These are phyloP conservation scores for Cladosporium oxysporum DNA, from an alignment of 2,329 filamentous ascomycete species.

Conservation along the genomic window DNA sequence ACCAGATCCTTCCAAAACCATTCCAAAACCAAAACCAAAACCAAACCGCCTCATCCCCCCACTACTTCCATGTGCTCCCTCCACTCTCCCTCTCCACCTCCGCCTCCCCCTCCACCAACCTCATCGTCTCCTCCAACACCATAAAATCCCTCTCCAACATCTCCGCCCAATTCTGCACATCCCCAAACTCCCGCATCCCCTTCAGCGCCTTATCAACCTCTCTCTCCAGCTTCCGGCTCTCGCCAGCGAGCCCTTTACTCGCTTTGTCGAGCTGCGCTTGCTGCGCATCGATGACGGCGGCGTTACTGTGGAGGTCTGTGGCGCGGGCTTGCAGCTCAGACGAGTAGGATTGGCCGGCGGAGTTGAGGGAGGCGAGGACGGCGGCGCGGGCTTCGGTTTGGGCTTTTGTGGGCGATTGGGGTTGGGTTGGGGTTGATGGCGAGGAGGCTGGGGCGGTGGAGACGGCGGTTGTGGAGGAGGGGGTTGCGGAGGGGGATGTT, in stretches of 20 bases:
- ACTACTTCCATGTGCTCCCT: conserved; percentile 32
- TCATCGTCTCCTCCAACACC: conserved; percentile 41
- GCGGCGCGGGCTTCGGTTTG: conserved; percentile 53
- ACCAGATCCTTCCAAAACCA: background rate
- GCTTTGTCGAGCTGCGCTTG: conserved; percentile 52
- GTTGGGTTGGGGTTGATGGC: conserved; percentile 11
- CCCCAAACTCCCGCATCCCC: conserved; percentile 74
- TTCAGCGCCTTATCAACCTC: conserved; percentile 64
- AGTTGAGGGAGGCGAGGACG: conserved; percentile 51
- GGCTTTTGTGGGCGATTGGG: conserved; percentile 24
- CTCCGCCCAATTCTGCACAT: conserved; percentile 87
- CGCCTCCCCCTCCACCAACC: conserved; percentile 36
- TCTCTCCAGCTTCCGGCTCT: conserved; percentile 65
- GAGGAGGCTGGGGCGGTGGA: conserved; percentile 16
- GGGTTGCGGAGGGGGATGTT: conserved; percentile 18
- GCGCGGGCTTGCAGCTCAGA: conserved; percentile 68
- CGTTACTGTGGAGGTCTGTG: conserved; percentile 68
- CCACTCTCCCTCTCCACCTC: conserved; percentile 33
- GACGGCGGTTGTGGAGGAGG: conserved; percentile 5
- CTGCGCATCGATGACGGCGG: conserved; percentile 65
- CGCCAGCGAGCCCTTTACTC: conserved; percentile 58
- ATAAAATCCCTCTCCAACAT: conserved; percentile 58
- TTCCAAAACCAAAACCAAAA: background rate
- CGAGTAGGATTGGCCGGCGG: conserved; percentile 69
- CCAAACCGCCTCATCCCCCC: background rate